A percentile compares a stretch with the other conserved stretches of the same genome.
Evolutionary conservation across 2,329 filamentous ascomycete species (phyloP).

Genomic region (Paecilomyces formosus): DNA sequence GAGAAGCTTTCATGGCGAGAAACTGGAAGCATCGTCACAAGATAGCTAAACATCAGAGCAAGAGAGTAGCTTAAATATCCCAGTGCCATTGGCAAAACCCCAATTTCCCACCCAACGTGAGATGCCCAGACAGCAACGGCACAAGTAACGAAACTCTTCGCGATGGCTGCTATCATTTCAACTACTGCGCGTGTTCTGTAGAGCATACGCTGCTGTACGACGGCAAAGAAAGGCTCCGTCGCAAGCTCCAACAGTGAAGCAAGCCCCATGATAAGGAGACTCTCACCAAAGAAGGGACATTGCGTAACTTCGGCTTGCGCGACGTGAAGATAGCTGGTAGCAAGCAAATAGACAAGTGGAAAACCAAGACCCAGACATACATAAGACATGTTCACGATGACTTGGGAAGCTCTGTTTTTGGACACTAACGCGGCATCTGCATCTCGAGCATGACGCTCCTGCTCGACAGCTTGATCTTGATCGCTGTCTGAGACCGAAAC

Average conservation of each 20-base stretch:
- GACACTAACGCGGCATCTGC: conserved; percentile 14
- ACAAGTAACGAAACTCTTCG: conserved; percentile 70
- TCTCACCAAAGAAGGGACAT: conserved; percentile 58
- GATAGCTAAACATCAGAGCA: conserved; percentile 63
- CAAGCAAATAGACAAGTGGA: conserved; percentile 56
- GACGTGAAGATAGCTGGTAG: conserved; percentile 58
- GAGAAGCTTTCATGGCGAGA: conserved; percentile 59
- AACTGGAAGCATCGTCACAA: conserved; percentile 51
- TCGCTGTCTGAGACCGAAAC: conserved; percentile 9
- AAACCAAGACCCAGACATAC: conserved; percentile 64
- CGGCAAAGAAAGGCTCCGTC: conserved; percentile 81
- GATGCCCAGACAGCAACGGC: conserved; percentile 59
- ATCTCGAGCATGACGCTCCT: neutral
- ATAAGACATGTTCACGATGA: conserved; percentile 82
- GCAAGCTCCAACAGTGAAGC: conserved; percentile 66
- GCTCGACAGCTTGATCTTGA: neutral
- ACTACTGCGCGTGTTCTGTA: conserved; percentile 75
- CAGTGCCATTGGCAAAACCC: conserved; percentile 79
- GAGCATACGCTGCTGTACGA: conserved; percentile 72
- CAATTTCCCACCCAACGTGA: conserved; percentile 47
- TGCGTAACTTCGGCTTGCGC: conserved; percentile 41
- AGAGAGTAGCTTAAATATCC: conserved; percentile 74
- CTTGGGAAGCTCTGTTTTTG: conserved; percentile 47
- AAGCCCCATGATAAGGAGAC: conserved; percentile 48
- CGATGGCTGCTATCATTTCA: conserved; percentile 73